phyloP scores from a whole-genome alignment of 2,329 filamentous ascomycete species.

The Didymella exigua region DNA sequence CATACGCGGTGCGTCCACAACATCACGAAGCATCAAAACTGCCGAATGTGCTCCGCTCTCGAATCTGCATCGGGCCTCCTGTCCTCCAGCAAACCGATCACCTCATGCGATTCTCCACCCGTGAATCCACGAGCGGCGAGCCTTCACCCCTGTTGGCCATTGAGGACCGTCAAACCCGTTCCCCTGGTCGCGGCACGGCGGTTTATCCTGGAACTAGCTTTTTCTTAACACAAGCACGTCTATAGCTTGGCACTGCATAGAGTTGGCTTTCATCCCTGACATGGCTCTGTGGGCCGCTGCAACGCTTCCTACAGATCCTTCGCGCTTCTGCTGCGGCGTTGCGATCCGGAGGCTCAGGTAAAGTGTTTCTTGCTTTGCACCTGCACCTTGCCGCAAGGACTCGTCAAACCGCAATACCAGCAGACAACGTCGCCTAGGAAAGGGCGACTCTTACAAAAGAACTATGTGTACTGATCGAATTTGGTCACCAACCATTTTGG shows the following conservation, averaged over 20 bases:
- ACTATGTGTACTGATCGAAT: background rate
- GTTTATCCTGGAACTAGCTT: slow-evolving; percentile 11
- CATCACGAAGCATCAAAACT: background rate
- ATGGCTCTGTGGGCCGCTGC: slow-evolving; percentile 7
- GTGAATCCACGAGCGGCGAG: slow-evolving; percentile 1
- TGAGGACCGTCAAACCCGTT: slow-evolving; percentile 10
- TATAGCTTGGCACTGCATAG: slow-evolving; percentile 1
- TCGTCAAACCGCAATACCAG: background rate
- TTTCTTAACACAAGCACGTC: slow-evolving; percentile 1
- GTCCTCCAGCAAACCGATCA: slow-evolving; percentile 2
- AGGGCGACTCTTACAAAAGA: slow-evolving; percentile 1
- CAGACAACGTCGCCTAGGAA: background rate
- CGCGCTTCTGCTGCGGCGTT: slow-evolving; percentile 2
- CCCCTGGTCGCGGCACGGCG: slow-evolving; percentile 12
- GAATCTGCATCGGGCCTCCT: slow-evolving; percentile 3
- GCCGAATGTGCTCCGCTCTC: slow-evolving; percentile 9
- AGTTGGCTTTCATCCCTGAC: slow-evolving; percentile 1
- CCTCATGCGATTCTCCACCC: slow-evolving; percentile 7
- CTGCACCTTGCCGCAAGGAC: slow-evolving; percentile 1
- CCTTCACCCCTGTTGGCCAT: background rate
- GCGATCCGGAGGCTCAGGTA: background rate
- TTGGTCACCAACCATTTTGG: background rate
- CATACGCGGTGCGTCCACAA: background rate
- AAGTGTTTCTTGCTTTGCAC: too few species aligned
- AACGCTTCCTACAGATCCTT: slow-evolving; percentile 7